Evolutionary conservation across 2,329 filamentous ascomycete genomes (phyloP).

Genomic region (Fusarium torulosum): DNA sequence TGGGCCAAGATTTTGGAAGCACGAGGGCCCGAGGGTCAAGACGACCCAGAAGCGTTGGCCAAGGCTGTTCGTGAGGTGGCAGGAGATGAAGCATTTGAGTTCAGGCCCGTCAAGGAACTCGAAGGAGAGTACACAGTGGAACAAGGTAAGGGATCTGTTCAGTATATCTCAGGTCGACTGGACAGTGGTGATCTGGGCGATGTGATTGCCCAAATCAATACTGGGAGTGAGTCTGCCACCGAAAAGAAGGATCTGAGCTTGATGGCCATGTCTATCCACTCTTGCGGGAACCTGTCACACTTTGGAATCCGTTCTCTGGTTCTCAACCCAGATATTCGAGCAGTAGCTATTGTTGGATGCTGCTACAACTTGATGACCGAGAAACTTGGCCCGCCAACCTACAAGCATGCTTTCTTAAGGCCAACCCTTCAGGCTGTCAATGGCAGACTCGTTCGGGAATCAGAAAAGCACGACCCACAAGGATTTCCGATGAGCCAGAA

Average conservation of each 20-base stretch:
- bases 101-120: slow-evolving; percentile 65
- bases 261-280: slow-evolving; percentile 96
- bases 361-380: slow-evolving; percentile 98
- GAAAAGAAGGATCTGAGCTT: slow-evolving; percentile 62
- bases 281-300: slow-evolving; percentile 96
- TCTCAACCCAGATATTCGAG: slow-evolving; percentile 84
- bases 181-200: slow-evolving; percentile 78
- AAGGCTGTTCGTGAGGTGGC: slow-evolving; percentile 53
- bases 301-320: slow-evolving; percentile 89
- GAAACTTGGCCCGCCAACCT: slow-evolving; percentile 85
- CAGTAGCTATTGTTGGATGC: slow-evolving; percentile 96
- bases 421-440: slow-evolving; percentile 75
- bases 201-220: slow-evolving; percentile 72
- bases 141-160: slow-evolving; percentile 76
- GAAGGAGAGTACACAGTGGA: slow-evolving; percentile 65
- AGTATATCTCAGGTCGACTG: slow-evolving; percentile 81
- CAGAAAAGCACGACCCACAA: slow-evolving; percentile 82
- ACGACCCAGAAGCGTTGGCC: slow-evolving; percentile 57
- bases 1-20: slow-evolving; percentile 67
- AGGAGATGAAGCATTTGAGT: slow-evolving; percentile 54
- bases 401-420: slow-evolving; percentile 83
- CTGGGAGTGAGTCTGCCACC: slow-evolving; percentile 33
- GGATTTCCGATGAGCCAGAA: slow-evolving; percentile 92
- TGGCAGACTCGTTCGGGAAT: slow-evolving; percentile 76
- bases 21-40: slow-evolving; percentile 50